These are phyloP conservation scores for Tulasnella sp. DNA, from an alignment of 768 basidiomycete genomes.

Conservation along the genomic window DNA sequence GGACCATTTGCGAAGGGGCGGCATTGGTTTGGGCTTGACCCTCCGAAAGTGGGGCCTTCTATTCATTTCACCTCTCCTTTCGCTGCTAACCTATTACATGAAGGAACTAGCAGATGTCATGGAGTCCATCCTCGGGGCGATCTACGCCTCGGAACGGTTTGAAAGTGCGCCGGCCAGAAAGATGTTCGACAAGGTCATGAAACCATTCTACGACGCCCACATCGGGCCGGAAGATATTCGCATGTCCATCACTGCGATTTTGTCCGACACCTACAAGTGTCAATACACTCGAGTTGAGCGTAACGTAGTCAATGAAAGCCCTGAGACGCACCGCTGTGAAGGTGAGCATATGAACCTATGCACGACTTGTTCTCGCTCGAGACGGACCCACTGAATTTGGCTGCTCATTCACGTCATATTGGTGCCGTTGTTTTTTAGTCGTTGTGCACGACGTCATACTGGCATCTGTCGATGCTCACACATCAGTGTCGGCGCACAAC, in stretches of 20 bases:
- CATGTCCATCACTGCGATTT: not conserved
- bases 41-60: slow-evolving; percentile 54
- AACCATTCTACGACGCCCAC: slow-evolving; percentile 71
- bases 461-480: slow-evolving; percentile 29
- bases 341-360: slow-evolving; percentile 26
- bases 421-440: slow-evolving; percentile 40
- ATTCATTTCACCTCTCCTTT: too few relatives aligned
- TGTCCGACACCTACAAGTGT: slow-evolving; percentile 33
- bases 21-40: slow-evolving; percentile 67
- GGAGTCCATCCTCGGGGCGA: slow-evolving; percentile 68
- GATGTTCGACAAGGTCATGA: slow-evolving; percentile 56
- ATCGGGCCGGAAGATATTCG: slow-evolving; percentile 27
- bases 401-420: too few relatives aligned
- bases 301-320: slow-evolving; percentile 20
- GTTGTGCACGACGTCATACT: slow-evolving; percentile 56
- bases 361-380: slow-evolving; percentile 45
- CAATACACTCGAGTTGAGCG: slow-evolving; percentile 19
- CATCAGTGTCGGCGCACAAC: slow-evolving; percentile 34
- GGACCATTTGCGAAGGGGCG: slow-evolving; percentile 43
- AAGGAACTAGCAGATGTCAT: slow-evolving; percentile 71
- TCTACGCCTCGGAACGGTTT: slow-evolving; percentile 68
- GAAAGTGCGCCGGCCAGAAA: slow-evolving; percentile 47
- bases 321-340: slow-evolving; percentile 28
- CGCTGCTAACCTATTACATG: not conserved
- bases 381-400: not conserved